Evolutionary conservation across 352 stramenopile species (phyloP).

Genomic region (Lagenidium sp.): DNA sequence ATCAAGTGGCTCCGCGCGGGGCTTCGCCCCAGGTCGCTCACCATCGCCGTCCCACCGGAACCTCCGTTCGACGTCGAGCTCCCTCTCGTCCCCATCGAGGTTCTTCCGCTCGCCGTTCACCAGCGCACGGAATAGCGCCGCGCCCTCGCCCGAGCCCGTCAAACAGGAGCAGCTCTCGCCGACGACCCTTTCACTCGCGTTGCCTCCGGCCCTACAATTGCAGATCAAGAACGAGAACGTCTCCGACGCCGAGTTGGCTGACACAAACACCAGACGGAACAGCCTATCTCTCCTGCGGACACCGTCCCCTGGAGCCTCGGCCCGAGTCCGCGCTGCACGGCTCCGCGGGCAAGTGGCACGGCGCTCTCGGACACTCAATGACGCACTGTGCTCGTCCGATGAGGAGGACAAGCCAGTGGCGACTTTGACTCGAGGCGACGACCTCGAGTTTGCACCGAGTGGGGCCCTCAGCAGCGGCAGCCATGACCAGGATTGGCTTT

Average conservation of each 20-base stretch:
- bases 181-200: no score
- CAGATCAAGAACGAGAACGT: no score
- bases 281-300: constrained; percentile 16
- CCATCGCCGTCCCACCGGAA: constrained; percentile 3
- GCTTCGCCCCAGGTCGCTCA: no score
- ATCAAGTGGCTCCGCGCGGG: no score
- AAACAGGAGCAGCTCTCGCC: no score
- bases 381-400: constrained; percentile 12
- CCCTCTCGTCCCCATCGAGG: constrained; percentile 40
- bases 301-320: constrained; percentile 8
- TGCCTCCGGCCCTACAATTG: no score
- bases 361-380: background rate
- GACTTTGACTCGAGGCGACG: background rate
- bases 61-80: background rate
- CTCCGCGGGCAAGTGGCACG: constrained; percentile 1
- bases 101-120: constrained; percentile 68
- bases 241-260: no score
- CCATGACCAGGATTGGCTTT: constrained; percentile 68
- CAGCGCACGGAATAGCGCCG: constrained; percentile 7
- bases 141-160: constrained; percentile 3
- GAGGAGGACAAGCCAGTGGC: constrained; percentile 3
- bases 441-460: constrained; percentile 20
- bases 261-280: constrained; percentile 12
- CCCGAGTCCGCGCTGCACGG: constrained; percentile 1
- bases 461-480: constrained; percentile 28